Conservation (phyloP, 2,329 filamentous ascomycete species). For the Fusarium cyanostomum region DNA sequence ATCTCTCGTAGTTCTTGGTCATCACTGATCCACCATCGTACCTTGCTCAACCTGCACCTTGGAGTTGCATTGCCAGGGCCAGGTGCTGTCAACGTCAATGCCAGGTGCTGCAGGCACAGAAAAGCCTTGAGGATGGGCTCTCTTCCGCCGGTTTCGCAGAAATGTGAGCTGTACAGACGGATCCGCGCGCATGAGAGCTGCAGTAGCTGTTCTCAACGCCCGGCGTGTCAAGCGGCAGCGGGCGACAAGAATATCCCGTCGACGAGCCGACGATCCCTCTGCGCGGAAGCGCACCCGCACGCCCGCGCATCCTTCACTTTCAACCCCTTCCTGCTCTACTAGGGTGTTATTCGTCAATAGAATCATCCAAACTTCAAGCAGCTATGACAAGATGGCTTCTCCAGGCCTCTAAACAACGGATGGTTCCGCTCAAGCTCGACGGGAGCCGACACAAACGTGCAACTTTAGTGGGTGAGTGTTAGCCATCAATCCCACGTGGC, state of each 20-base stretch:
- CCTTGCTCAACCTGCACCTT: constrained; percentile 5
- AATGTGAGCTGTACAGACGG: constrained; percentile 17
- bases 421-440: constrained; percentile 24
- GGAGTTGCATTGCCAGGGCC: constrained; percentile 23
- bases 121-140: constrained; percentile 9
- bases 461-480: constrained; percentile 21
- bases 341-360: neutral
- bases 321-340: neutral
- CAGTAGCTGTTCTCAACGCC: constrained; percentile 13
- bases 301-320: neutral
- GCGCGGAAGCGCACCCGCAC: no score
- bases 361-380: neutral
- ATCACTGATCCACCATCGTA: neutral
- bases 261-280: neutral
- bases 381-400: neutral
- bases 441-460: constrained; percentile 21
- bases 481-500: constrained; percentile 40
- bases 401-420: constrained; percentile 6
- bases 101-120: constrained; percentile 20
- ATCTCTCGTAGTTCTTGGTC: neutral
- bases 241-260: neutral
- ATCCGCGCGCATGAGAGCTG: constrained; percentile 12
- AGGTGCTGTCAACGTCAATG: constrained; percentile 39
- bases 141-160: constrained; percentile 36
- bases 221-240: neutral